Percentiles rank a stretch among this genome's conserved stretches.
phyloP scores from a whole-genome alignment of 2,329 filamentous ascomycete species.

The Cordyceps tenuipes region DNA sequence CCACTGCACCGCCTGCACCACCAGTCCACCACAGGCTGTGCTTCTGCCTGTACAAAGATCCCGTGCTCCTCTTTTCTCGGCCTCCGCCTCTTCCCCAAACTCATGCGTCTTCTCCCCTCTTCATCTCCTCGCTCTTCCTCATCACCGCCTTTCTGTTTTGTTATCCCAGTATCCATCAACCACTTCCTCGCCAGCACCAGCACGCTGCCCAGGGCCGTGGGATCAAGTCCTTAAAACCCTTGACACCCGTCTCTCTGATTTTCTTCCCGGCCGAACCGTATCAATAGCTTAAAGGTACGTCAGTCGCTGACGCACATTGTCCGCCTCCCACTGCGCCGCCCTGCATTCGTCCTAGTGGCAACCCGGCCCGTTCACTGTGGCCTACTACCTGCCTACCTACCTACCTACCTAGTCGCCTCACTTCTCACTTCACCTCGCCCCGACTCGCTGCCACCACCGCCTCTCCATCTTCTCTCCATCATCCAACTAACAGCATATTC shows the following conservation, averaged over 20 bases:
- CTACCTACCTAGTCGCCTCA: not conserved
- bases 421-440: not conserved
- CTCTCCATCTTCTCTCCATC: not conserved
- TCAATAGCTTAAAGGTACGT: not conserved
- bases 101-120: not conserved
- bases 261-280: not conserved
- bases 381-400: too few species aligned
- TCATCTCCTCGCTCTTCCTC: not conserved
- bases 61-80: constrained; percentile 4
- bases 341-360: constrained; percentile 6
- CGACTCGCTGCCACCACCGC: not conserved
- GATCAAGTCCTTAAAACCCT: not conserved
- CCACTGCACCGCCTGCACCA: too few species aligned
- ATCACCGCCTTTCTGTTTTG: constrained; percentile 4
- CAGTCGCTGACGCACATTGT: constrained; percentile 7
- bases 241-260: not conserved
- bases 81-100: constrained; percentile 11
- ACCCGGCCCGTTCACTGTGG: constrained; percentile 7
- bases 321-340: not conserved
- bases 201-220: not conserved
- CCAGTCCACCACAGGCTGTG: too few species aligned
- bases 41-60: not conserved
- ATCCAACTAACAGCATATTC: not conserved
- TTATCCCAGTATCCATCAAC: not conserved
- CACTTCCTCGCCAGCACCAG: not conserved